These are phyloP conservation scores for Achaetomium macrosporum DNA, from an alignment of 2,329 filamentous ascomycete species.

Conservation along the genomic window DNA sequence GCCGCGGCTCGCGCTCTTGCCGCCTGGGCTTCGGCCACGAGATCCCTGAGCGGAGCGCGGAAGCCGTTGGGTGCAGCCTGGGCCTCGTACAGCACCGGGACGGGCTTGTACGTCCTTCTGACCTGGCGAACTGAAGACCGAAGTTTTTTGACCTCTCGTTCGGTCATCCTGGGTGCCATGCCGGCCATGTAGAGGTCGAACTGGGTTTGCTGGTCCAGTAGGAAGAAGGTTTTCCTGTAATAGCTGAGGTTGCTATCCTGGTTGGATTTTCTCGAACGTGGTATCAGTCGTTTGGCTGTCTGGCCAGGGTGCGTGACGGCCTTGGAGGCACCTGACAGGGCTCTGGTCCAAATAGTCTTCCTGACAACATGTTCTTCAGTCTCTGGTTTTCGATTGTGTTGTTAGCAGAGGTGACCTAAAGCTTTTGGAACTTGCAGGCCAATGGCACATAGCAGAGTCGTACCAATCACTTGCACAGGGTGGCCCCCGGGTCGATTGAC, in stretches of 20 bases:
- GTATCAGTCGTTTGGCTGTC: neutral
- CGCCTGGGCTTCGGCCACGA: neutral
- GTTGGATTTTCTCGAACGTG: neutral
- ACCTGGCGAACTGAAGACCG: neutral
- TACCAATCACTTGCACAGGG: neutral
- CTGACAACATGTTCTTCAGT: neutral
- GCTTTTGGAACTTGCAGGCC: no score
- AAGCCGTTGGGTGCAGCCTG: neutral
- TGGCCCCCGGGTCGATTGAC: neutral
- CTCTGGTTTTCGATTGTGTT: neutral
- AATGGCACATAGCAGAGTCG: no score
- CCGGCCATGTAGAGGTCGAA: slow-evolving; percentile 13
- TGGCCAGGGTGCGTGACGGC: neutral
- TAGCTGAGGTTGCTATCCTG: slow-evolving; percentile 6
- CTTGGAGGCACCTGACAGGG: neutral
- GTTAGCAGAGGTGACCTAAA: neutral
- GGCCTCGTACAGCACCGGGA: slow-evolving; percentile 7
- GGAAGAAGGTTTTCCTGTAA: slow-evolving; percentile 1
- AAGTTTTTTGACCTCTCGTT: neutral
- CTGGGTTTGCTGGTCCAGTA: neutral
- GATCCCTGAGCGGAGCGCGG: neutral
- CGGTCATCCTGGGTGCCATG: slow-evolving; percentile 8
- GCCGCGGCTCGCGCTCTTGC: neutral
- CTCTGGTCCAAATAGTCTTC: slow-evolving; percentile 1
- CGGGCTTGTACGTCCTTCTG: neutral